Conservation (phyloP, 441 rosid genomes). For the Sinapis alba region DNA sequence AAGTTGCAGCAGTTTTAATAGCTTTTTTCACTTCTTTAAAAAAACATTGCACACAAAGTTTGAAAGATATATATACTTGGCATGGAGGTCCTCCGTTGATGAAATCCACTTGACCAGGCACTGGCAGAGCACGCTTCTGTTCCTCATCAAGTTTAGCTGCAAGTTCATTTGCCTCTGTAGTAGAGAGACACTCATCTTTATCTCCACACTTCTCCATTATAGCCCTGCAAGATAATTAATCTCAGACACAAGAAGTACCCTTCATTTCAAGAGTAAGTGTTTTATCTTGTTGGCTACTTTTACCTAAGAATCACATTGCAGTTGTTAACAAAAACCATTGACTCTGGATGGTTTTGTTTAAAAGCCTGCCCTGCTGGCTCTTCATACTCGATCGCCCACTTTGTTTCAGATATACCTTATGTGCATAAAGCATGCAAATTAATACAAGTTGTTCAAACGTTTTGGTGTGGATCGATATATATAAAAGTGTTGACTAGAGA, state of each 20-base stretch:
- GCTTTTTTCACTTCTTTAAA: background rate
- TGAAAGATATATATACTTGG: constrained; percentile 52
- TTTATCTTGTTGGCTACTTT: constrained; percentile 8
- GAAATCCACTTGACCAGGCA: constrained; percentile 91
- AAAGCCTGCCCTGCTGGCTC: constrained; percentile 93
- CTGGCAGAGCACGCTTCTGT: constrained; percentile 62
- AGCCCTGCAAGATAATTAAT: constrained; percentile 57
- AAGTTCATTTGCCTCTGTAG: constrained; percentile 69
- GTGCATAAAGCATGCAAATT: constrained; percentile 22
- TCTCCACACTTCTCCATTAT: constrained; percentile 81
- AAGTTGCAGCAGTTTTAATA: constrained; percentile 7
- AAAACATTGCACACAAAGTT: background rate
- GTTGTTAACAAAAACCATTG: constrained; percentile 70
- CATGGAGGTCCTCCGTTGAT: constrained; percentile 98
- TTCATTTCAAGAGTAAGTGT: background rate
- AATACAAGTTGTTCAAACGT: constrained; percentile 1
- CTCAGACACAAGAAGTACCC: background rate
- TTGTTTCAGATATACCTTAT: constrained; percentile 72
- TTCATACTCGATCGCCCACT: constrained; percentile 96
- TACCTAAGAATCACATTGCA: constrained; percentile 90
- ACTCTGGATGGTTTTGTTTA: constrained; percentile 75
- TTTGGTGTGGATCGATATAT: constrained; percentile 12
- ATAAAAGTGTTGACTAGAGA: background rate
- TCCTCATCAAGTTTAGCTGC: constrained; percentile 66
- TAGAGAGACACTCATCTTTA: constrained; percentile 78